Base-by-base conservation (phyloP, 2,329 filamentous ascomycete species). In the Alternaria brassicae region DNA sequence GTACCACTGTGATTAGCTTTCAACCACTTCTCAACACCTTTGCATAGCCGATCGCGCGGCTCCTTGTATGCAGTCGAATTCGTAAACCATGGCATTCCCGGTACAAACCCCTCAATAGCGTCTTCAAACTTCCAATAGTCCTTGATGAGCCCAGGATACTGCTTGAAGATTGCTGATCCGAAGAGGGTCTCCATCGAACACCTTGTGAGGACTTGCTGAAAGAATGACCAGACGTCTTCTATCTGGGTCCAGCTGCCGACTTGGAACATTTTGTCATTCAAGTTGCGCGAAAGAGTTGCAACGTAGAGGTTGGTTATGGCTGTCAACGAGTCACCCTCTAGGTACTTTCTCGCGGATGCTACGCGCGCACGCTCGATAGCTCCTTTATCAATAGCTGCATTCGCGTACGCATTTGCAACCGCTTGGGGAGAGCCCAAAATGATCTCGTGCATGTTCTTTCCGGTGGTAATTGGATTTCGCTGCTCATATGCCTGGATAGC, bases 211-310 rank as follows among this genome's bases (percentile, higher is more conserved):
- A 72, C 68, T 42, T 69, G 66, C 49, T 71, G 66, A 17, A 73
- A 61, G 50, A 74, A 76, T 0, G 70, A 72, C 69, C 68, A 74
- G 3, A 72, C 34, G 25, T 76, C 71, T 53, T 74, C 70, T 19
- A 76, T 72, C 12, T 68, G 65, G 8, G 70, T 73, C 73, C 73
- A 76, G 17, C 47, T 64, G 13, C 62, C 59, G 6, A 62, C 40
- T 45, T 74, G 70, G 17, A 75, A 73, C 71, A 72, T 73, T 50
- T 74, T 74, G 17, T 70, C 66, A 27, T 71, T 55, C 44, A 75
- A 58, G n/a, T 64, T 72, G 7, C 57, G 52, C 6, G 69, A 69
- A 8, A 75, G 47, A 9, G 55, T 63, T 2, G 65, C 56, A 25
- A 67, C 59, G 40, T 73, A 74, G 7, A 47, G 41, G n/a, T 74